phyloP scores from a whole-genome alignment of 768 basidiomycete genomes.

The Suillus decipiens region DNA sequence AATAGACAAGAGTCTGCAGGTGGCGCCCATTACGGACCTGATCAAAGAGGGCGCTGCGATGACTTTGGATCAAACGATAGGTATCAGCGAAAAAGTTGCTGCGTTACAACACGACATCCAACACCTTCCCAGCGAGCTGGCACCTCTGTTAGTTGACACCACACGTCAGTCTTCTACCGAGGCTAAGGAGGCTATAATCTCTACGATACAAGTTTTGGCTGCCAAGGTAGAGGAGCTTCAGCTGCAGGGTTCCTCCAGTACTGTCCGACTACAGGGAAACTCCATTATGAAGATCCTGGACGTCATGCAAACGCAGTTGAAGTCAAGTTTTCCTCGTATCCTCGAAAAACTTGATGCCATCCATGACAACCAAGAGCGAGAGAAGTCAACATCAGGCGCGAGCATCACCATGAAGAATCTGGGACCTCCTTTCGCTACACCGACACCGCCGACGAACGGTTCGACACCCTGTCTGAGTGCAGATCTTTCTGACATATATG shows the following conservation, averaged over 20 bases:
- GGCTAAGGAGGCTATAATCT: slow-evolving; percentile 5
- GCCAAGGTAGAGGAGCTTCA: slow-evolving; percentile 21
- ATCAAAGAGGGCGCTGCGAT: slow-evolving; percentile 38
- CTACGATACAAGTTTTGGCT: slow-evolving; percentile 12
- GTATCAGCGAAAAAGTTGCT: slow-evolving; percentile 34
- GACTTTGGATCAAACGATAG: slow-evolving; percentile 37
- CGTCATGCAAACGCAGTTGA: slow-evolving; percentile 42
- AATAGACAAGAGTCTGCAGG: slow-evolving; percentile 17
- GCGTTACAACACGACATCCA: slow-evolving; percentile 34
- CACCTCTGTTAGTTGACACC: slow-evolving; percentile 15
- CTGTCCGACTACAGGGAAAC: slow-evolving; percentile 18
- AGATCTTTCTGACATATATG: slow-evolving; percentile 33
- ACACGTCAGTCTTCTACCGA: neutral
- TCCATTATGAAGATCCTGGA: slow-evolving; percentile 37
- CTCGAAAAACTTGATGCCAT: slow-evolving; percentile 35
- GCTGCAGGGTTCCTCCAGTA: slow-evolving; percentile 15
- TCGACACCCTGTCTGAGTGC: slow-evolving; percentile 9
- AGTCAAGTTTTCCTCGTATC: slow-evolving; percentile 38
- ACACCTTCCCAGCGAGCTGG: slow-evolving; percentile 29
- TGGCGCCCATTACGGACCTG: slow-evolving; percentile 33
- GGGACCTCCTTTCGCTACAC: slow-evolving; percentile 14
- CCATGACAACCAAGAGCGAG: slow-evolving; percentile 18
- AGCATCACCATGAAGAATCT: slow-evolving; percentile 16
- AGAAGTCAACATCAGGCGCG: neutral
- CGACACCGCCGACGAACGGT: neutral